Base-by-base conservation (phyloP, 176 grass and related monocot genomes). In the Musa acuminata region DNA sequence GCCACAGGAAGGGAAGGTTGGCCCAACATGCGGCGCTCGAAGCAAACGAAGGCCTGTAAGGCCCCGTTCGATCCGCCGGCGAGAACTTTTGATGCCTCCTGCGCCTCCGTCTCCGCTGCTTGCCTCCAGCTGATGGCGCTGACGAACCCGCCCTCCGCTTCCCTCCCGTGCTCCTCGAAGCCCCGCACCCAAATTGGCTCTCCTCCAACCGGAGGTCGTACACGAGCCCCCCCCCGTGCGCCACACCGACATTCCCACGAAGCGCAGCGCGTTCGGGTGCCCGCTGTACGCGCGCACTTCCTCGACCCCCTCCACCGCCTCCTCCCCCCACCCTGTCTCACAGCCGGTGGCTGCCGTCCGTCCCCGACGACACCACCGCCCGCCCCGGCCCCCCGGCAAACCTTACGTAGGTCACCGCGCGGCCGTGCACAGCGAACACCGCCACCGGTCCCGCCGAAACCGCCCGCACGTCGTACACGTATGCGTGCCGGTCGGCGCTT, bases 191-290 rank as follows among this genome's bases (percentile, higher is more conserved):
- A 98, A 25, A 98, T 76, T 17, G 90, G 90, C 49, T 83, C 49
- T 83, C 85, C 65, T 69, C 79, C 94, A 86, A 98, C 16, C 88
- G 68, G 67, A 98, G 83, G 72, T 98, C 94, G 84, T 98, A 91
- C 53, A 98, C 94, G 10, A 98, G 87, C 8, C 88, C 87, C 0
- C n/a, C n/a, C 60, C 80, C 0, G 50, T 63, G 8, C 82, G 83
- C 94, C 94, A 98, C 72, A 98, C 78, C 13, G 86, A 88, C 94
- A 98, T 89, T n/a, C 94, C 94, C 49, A 98, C 84, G 80, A 98
- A 98, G 85, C 86, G 89, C 79, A 87, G 69, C 24, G 65, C 78
- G 85, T 84, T 98, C 0, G 72, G 86, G 90, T 98, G 94, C 51
- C 94, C 90, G 16, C 76, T 81, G 79, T 89, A 98, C 70, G 75